These are phyloP conservation scores for Solanum habrochaites DNA, from an alignment of 257 asterid genomes.

Conservation along the genomic window DNA sequence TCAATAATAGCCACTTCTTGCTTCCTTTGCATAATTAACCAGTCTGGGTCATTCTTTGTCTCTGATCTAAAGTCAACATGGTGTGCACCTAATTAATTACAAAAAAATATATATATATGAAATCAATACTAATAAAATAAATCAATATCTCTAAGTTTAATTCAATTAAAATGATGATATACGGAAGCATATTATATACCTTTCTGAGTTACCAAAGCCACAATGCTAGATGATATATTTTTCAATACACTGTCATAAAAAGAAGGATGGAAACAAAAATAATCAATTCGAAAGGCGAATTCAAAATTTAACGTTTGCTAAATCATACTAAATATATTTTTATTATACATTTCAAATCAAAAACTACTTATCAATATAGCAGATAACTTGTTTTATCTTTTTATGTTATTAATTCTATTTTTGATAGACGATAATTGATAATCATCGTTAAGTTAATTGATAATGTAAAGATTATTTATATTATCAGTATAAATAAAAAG, in stretches of 20 bases:
- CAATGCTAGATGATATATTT: constrained; percentile 57
- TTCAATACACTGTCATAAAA: constrained; percentile 35
- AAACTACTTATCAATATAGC: not conserved
- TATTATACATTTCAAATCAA: not conserved
- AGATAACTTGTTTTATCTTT: not conserved
- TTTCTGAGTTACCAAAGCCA: constrained; percentile 54
- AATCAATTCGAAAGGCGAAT: not conserved
- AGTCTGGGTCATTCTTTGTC: constrained; percentile 41
- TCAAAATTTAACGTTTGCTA: not conserved
- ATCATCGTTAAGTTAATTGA: not conserved
- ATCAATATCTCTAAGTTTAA: not conserved
- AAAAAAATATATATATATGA: not conserved
- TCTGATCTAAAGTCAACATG: constrained; percentile 59
- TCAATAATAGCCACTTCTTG: constrained; percentile 46
- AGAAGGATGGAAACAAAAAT: not conserved
- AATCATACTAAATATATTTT: not conserved
- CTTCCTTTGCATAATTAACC: constrained; percentile 49
- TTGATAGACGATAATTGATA: not conserved
- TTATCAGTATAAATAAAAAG: not conserved
- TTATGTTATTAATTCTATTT: not conserved
- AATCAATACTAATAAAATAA: not conserved
- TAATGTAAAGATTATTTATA: not conserved
- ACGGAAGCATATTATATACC: constrained; percentile 22
- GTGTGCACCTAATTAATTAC: constrained; percentile 47
- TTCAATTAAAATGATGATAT: not conserved